These are phyloP conservation scores for Emmonsia crescens DNA, from an alignment of 2,329 filamentous ascomycete genomes.

Conservation along the genomic window DNA sequence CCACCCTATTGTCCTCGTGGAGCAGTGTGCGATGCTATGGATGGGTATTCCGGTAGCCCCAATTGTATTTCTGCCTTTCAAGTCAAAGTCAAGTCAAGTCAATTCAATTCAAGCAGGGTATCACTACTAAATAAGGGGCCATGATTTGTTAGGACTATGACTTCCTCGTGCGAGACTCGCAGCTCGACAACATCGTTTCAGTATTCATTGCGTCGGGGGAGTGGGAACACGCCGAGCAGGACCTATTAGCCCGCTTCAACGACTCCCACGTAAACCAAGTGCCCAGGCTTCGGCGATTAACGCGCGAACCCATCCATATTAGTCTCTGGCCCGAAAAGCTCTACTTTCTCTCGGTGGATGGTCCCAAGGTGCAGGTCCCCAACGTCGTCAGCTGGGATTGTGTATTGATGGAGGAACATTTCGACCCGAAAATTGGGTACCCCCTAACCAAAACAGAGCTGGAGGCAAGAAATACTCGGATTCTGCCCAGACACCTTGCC, in stretches of 20 bases:
- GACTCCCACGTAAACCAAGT: neutral
- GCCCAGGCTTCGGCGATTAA: neutral
- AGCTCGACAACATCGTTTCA: conserved; percentile 1
- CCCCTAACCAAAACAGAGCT: neutral
- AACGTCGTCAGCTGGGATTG: conserved; percentile 1
- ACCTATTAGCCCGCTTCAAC: neutral
- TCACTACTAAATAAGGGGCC: neutral
- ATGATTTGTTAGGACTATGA: neutral
- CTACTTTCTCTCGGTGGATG: conserved; percentile 3
- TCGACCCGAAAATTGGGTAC: neutral
- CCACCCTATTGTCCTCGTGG: conserved; percentile 3
- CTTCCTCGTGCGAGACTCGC: conserved; percentile 1
- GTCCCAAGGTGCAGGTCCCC: neutral
- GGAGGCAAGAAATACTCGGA: neutral
- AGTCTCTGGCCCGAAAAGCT: conserved; percentile 5
- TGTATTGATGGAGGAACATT: neutral
- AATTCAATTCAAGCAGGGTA: neutral
- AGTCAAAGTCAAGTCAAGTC: neutral
- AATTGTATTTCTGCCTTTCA: conserved; percentile 1
- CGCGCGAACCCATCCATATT: neutral
- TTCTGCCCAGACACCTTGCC: neutral
- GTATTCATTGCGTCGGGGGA: neutral
- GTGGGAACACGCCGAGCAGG: conserved; percentile 1
- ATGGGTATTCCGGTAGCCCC: neutral
- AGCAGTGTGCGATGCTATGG: conserved; percentile 4